Conservation (phyloP, 2,329 filamentous ascomycete species). For the Cordyceps militaris region DNA sequence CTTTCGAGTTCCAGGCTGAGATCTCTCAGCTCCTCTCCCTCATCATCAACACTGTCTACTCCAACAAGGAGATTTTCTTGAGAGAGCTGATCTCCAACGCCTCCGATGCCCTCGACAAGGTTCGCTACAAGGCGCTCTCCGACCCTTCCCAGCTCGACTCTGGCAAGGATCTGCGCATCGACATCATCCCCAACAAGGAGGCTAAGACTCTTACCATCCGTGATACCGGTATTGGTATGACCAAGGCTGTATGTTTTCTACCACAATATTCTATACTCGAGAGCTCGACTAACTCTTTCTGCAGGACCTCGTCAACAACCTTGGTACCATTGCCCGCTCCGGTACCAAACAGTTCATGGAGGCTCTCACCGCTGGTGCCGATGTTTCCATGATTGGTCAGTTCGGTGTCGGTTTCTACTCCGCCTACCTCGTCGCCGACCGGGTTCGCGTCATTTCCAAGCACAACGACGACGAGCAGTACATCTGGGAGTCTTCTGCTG, state of each 20-base stretch:
- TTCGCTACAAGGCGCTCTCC: slow-evolving; percentile 96
- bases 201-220: slow-evolving; percentile 95
- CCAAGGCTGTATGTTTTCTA: slow-evolving; percentile 79
- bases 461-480: slow-evolving; percentile 99
- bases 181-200: slow-evolving; percentile 97
- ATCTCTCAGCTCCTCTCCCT: slow-evolving; percentile 99
- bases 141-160: slow-evolving; percentile 96
- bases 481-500: slow-evolving; percentile 96
- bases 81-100: slow-evolving; percentile 97
- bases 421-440: slow-evolving; percentile 97
- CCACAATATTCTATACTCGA: background rate
- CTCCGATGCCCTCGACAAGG: slow-evolving; percentile 99
- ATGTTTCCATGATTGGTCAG: slow-evolving; percentile 99
- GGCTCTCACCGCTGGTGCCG: slow-evolving; percentile 93
- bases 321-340: slow-evolving; percentile 97
- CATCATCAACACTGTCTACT: slow-evolving; percentile 99
- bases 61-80: slow-evolving; percentile 99
- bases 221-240: slow-evolving; percentile 99
- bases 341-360: slow-evolving; percentile 99
- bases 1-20: slow-evolving; percentile 99
- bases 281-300: slow-evolving; percentile 28
- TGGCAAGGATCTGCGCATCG: slow-evolving; percentile 96
- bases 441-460: slow-evolving; percentile 93
- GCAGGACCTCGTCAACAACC: slow-evolving; percentile 98
- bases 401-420: slow-evolving; percentile 99